Conservation (phyloP, 805 yeast species). For the Maudiozyma serrabonitensis region DNA sequence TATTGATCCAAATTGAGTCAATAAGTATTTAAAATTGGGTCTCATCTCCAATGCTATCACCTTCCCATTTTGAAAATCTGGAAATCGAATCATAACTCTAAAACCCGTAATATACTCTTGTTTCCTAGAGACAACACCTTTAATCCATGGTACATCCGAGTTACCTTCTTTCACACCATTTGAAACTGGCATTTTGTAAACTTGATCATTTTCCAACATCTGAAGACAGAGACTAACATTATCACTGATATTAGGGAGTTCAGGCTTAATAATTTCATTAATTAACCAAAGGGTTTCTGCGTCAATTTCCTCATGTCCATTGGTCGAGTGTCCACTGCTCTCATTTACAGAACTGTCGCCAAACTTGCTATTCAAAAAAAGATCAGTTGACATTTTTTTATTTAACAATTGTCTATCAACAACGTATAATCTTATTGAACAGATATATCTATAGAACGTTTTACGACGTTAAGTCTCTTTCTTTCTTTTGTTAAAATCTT, state of each 20-base stretch:
- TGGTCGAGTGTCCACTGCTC: neutral
- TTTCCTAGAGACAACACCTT: conserved; percentile 50
- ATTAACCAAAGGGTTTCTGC: conserved; percentile 38
- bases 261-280: conserved; percentile 36
- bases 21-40: conserved; percentile 35
- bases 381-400: neutral
- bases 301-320: conserved; percentile 1
- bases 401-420: no score
- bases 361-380: neutral
- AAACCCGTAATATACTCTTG: conserved; percentile 44
- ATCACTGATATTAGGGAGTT: conserved; percentile 38
- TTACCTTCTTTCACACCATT: conserved; percentile 6
- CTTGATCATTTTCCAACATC: conserved; percentile 30
- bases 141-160: conserved; percentile 27
- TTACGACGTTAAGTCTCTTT: no score
- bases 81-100: conserved; percentile 30
- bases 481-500: no score
- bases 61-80: conserved; percentile 35
- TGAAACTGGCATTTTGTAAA: conserved; percentile 47
- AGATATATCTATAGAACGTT: no score
- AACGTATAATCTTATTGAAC: no score
- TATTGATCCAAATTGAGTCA: conserved; percentile 29
- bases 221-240: conserved; percentile 33
- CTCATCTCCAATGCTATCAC: conserved; percentile 31
- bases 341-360: neutral